Percentiles rank a stretch among this genome's conserved stretches.
Evolutionary conservation across 257 asterid genomes (phyloP).

Genomic region (Apocynum venetum): DNA sequence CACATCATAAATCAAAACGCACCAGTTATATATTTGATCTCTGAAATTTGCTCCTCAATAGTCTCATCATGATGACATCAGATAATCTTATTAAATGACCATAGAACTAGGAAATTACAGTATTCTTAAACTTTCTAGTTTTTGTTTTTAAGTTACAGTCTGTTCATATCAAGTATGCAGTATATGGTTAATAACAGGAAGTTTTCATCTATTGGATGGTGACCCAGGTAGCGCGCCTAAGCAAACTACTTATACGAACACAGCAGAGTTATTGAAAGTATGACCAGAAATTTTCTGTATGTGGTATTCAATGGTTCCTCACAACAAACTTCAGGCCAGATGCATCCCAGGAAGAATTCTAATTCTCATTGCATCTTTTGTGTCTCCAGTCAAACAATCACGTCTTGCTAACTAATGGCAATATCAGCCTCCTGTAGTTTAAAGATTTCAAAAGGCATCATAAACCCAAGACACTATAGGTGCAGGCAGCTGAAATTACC

Average conservation of each 20-base stretch:
- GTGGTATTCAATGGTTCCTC: not conserved
- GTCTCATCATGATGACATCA: not conserved
- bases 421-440: not conserved
- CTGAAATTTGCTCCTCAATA: not conserved
- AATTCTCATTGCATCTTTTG: not conserved
- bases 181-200: not conserved
- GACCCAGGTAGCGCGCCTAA: not conserved
- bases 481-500: constrained; percentile 35
- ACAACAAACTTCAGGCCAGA: not conserved
- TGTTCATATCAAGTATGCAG: not conserved
- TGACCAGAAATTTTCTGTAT: too few species aligned
- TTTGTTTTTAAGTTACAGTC: not conserved
- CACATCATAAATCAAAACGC: not conserved
- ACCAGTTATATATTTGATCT: not conserved
- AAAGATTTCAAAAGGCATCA: constrained; percentile 4
- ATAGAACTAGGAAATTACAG: too few species aligned
- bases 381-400: not conserved
- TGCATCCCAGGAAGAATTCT: not conserved
- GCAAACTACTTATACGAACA: not conserved
- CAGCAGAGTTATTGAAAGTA: not conserved
- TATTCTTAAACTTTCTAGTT: not conserved
- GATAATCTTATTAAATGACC: too few species aligned
- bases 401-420: not conserved
- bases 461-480: not conserved
- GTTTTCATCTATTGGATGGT: too few species aligned